phyloP scores from a whole-genome alignment of 768 basidiomycete genomes.

The Amanita pallidorosea region DNA sequence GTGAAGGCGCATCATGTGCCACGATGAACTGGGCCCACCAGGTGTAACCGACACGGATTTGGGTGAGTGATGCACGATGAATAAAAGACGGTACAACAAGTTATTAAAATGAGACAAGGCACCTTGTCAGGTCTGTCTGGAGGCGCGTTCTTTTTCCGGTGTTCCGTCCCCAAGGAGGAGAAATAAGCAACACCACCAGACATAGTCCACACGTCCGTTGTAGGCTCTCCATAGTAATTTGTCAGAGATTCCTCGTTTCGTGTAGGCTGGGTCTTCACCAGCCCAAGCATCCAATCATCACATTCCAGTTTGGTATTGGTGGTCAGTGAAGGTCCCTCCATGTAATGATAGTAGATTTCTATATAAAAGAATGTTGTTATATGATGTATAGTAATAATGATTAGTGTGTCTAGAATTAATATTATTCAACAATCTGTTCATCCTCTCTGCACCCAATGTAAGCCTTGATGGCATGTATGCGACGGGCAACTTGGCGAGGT shows the following conservation, averaged over 20 bases:
- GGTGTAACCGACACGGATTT: slow-evolving; percentile 42
- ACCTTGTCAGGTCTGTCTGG: slow-evolving; percentile 61
- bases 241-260: slow-evolving; percentile 41
- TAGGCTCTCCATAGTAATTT: slow-evolving; percentile 53
- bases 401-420: too few species aligned
- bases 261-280: slow-evolving; percentile 18
- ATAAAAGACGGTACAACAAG: not conserved
- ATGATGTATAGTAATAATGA: too few species aligned
- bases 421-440: too few species aligned
- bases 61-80: not conserved
- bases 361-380: too few species aligned
- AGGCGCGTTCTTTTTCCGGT: slow-evolving; percentile 50
- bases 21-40: slow-evolving; percentile 87
- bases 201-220: slow-evolving; percentile 31
- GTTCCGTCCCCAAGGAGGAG: slow-evolving; percentile 72
- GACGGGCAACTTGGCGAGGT: too few species aligned
- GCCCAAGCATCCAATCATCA: slow-evolving; percentile 87
- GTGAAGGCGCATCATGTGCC: slow-evolving; percentile 98
- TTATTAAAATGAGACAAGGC: slow-evolving; percentile 8
- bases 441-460: too few species aligned
- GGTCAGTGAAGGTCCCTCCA: slow-evolving; percentile 20
- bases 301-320: slow-evolving; percentile 45
- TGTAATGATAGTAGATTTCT: too few species aligned
- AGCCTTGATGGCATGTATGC: too few species aligned
- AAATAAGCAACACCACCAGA: slow-evolving; percentile 79